Evolutionary conservation across 1,284 basidiomycete species (phyloP), one percentile per base, ranked within the genome.

Genomic region (Ceratobasidium sp.): DNA sequence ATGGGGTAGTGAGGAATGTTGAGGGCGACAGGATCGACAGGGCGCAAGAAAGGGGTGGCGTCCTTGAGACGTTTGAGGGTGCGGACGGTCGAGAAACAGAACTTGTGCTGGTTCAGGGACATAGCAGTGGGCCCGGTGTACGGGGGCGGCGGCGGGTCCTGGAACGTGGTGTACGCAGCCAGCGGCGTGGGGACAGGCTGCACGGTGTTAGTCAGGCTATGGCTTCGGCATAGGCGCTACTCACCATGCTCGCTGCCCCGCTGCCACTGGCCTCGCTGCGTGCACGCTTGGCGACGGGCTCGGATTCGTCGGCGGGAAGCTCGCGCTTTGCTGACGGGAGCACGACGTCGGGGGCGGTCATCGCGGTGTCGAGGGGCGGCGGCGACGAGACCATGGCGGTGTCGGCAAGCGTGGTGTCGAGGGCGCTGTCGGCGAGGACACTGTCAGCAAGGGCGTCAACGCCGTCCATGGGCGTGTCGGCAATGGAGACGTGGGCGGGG

Each of bases 1-100:
- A 86, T 87, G 55, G 87, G 88, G 79, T 99, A 99, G 80, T 97
- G 95, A 14, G 96, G 98, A 75, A 99, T 93, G 77, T 90, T 91
- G 76, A 98, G 87, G 0, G 89, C 91, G 76, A 97, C 87, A n/a
- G 91, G 87, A 80, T 99, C 96, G 73, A 99, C 98, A 21, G 98
- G 96, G 69, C 85, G 85, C 67, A 93, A 82, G 83, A 99, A 99
- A 0, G 95, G 90, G 7, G 80, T 81, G 0, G 95, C 89, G 71
- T 97, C 95, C 80, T 94, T 94, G 78, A 91, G 82, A 83, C 94
- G 96, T 85, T 95, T 97, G 78, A 99, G 82, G 32, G 88, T 87
- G 66, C 94, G 91, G 58, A 98, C 82, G 1, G 92, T 91, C 8
- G 90, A 92, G 73, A 89, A 82, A 75, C 91, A 90, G 80, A 94